Evolutionary conservation across 352 stramenopile genomes (phyloP), one percentile per base, ranked within the genome.

Genomic region (Phytopythium helicoides): DNA sequence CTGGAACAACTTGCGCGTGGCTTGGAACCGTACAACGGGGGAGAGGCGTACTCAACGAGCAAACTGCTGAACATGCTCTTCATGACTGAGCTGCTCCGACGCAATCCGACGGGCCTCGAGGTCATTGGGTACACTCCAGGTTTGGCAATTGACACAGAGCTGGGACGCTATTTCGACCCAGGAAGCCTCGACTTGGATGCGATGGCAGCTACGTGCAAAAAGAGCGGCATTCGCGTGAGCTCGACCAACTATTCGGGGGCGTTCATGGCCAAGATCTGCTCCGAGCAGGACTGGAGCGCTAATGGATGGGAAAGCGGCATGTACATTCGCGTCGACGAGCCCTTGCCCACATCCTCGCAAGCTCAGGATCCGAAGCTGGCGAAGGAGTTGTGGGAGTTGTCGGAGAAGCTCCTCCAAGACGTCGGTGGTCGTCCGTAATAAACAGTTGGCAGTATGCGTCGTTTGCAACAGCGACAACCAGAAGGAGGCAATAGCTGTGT

Each of bases 11-110:
- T 78, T 6, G 61, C 54, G 0, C 33, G 52, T 7, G 68, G 64
- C 1, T 55, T 50, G n/a, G 40, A 58, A 2, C 26, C 18, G 0
- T 75, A 64, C 25, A 60, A 67, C 28, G 39, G 38, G 2, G 9
- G 15, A 14, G 21, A 33, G 10, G 52, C 49, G n/a, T 88, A 86
- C 52, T 23, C 16, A 5, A 64, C 71, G n/a, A 73, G 66, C 14
- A 87, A 87, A 60, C 54, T 87, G 18, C 72, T 42, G 48, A 84
- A 82, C 50, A 12, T 84, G 22, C 55, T 87, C 10, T 84, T 84
- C 52, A 74, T 58, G 36, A 39, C 57, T 0, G 72, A 86, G 46
- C 62, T 87, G n/a, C n/a, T n/a, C n/a, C n/a, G n/a, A n/a, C 50
- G 36, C 34, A 66, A 59, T 41, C 18, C 18, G 6, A 21, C 22